Conservation (phyloP, 2,329 filamentous ascomycete genomes). For the Aspergillus hiratsukae region DNA sequence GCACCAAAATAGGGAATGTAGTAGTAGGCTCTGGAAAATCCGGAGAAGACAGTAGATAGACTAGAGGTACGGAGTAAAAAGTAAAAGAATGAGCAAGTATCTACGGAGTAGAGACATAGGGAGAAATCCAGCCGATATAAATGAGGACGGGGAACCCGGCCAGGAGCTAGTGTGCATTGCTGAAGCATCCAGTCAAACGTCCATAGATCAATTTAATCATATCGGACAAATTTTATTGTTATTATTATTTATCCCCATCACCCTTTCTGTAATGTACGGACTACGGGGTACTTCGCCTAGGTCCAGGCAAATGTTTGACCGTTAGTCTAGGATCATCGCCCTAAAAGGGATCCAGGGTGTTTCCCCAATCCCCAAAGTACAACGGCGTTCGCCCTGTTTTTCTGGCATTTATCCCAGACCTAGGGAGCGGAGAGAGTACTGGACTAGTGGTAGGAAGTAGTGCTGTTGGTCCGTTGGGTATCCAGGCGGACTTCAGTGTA, state of each 20-base stretch:
- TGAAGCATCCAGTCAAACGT: neutral
- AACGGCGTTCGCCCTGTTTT: neutral
- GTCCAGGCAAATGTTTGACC: slow-evolving; percentile 1
- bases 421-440: neutral
- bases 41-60: neutral
- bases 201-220: neutral
- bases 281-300: neutral
- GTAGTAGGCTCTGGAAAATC: neutral
- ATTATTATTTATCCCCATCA: neutral
- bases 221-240: neutral
- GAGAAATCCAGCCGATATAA: neutral
- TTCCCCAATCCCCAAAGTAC: neutral
- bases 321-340: neutral
- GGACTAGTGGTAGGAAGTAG: neutral
- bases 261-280: neutral
- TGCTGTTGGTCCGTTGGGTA: slow-evolving; percentile 5
- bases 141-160: neutral
- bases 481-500: neutral
- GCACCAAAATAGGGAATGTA: neutral
- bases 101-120: neutral
- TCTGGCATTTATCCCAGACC: neutral
- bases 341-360: neutral
- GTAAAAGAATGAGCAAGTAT: neutral
- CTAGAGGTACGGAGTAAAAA: neutral
- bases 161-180: neutral